These are phyloP conservation scores for Yamadazyma insecticola DNA, from an alignment of 805 yeast genomes.

Conservation along the genomic window DNA sequence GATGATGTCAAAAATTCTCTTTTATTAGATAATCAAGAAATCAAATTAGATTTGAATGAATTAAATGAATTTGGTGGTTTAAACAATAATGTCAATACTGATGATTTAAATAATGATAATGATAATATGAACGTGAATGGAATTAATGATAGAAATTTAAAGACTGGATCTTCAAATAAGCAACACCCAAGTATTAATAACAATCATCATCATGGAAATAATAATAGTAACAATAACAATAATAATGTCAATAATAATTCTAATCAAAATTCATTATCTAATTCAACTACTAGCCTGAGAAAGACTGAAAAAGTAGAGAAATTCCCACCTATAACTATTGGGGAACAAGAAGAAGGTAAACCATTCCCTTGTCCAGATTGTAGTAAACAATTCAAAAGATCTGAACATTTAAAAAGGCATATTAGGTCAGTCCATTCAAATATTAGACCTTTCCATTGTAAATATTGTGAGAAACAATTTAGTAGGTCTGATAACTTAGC, in stretches of 20 bases:
- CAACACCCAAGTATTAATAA: no score
- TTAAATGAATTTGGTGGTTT: background rate
- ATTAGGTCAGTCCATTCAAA: conserved; percentile 41
- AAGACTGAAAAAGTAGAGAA: no score
- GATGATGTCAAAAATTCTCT: conserved; percentile 2
- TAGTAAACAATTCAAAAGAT: conserved; percentile 38
- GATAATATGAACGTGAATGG: no score
- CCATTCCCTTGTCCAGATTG: conserved; percentile 41
- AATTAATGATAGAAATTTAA: background rate
- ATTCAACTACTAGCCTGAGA: no score
- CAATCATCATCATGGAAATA: no score
- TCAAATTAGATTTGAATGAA: background rate
- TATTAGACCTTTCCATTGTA: conserved; percentile 41
- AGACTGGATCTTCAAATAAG: no score
- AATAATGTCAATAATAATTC: no score
- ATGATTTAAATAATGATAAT: no score
- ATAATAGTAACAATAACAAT: no score
- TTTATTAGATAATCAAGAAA: no score
- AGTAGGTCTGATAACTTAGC: conserved; percentile 40
- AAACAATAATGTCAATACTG: no score
- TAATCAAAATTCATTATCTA: no score
- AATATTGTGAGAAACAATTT: conserved; percentile 41
- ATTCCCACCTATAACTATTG: conserved; percentile 5
- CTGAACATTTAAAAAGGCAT: conserved; percentile 41
- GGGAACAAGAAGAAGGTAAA: conserved; percentile 15